phyloP scores from a whole-genome alignment of 2,329 filamentous ascomycete species.

The Elsinoe australis region DNA sequence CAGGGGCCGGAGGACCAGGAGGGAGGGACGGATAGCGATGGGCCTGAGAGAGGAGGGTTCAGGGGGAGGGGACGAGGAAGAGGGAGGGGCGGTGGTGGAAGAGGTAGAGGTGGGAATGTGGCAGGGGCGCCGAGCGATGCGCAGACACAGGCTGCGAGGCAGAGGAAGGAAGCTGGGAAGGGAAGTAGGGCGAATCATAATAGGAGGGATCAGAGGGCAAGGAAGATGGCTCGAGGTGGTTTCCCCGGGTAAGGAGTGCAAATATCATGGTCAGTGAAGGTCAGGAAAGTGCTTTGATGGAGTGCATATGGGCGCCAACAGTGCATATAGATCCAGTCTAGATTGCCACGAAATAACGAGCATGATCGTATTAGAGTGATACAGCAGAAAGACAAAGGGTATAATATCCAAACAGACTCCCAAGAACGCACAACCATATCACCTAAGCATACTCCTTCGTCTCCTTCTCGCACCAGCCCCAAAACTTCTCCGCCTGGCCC shows the following conservation, averaged over 20 bases:
- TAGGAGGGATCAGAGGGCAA: constrained; percentile 60
- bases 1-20: no score
- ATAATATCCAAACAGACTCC: neutral
- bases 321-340: no score
- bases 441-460: constrained; percentile 21
- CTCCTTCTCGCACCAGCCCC: constrained; percentile 37
- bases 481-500: constrained; percentile 32
- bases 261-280: no score
- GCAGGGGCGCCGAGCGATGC: constrained; percentile 60
- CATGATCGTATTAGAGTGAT: neutral
- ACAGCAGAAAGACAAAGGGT: neutral
- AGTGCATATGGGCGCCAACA: no score
- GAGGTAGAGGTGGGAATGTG: constrained; percentile 46
- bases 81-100: constrained; percentile 33
- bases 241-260: constrained; percentile 33
- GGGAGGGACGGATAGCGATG: constrained; percentile 51
- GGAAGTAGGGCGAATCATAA: constrained; percentile 79
- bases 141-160: constrained; percentile 62
- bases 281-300: no score
- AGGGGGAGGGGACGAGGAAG: constrained; percentile 44
- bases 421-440: neutral
- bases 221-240: constrained; percentile 54
- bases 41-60: constrained; percentile 36
- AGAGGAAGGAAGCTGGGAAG: constrained; percentile 76
- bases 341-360: no score